Percentiles rank a stretch among this genome's conserved stretches.
Conservation (phyloP, 495 filamentous ascomycete species). For the Aspergillus incahuasiensis region DNA sequence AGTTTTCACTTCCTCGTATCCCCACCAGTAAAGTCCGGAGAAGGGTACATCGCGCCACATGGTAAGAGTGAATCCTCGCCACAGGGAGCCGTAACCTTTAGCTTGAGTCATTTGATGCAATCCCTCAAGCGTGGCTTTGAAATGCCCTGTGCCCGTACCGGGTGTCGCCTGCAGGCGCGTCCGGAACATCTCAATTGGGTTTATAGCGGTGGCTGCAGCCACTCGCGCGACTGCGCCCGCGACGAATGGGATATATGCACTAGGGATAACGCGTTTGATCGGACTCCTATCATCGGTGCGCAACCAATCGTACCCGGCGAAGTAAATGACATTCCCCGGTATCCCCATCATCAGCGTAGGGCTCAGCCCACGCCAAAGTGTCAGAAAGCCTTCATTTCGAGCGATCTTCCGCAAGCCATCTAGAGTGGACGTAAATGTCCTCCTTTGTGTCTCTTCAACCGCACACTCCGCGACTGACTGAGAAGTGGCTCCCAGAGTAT, state of each 20-base stretch:
- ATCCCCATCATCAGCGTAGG: conserved; percentile 93
- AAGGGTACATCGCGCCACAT: conserved; percentile 98
- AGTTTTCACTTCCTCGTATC: conserved; percentile 79
- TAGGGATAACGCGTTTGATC: conserved; percentile 53
- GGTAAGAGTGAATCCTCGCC: conserved; percentile 88
- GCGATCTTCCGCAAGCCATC: conserved; percentile 94
- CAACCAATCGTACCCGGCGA: conserved; percentile 96
- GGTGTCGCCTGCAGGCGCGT: conserved; percentile 81
- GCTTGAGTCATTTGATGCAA: conserved; percentile 71
- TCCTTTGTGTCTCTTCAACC: conserved; percentile 76
- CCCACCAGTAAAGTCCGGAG: conserved; percentile 96
- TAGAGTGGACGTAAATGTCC: conserved; percentile 82
- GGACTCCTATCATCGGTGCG: conserved; percentile 66
- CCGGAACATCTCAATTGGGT: conserved; percentile 91
- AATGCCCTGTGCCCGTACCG: conserved; percentile 52
- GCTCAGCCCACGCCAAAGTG: conserved; percentile 89
- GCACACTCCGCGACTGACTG: conserved; percentile 63
- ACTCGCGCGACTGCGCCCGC: conserved; percentile 75
- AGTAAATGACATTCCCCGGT: conserved; percentile 96
- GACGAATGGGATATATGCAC: conserved; percentile 69
- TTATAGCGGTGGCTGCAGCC: conserved; percentile 75
- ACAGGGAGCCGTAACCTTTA: conserved; percentile 76
- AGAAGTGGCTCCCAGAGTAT: conserved; percentile 28
- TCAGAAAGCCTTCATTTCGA: conserved; percentile 81
- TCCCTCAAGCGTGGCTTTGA: conserved; percentile 69